These are phyloP conservation scores for Yamadazyma kitorensis DNA, from an alignment of 805 yeast species.

Conservation along the genomic window DNA sequence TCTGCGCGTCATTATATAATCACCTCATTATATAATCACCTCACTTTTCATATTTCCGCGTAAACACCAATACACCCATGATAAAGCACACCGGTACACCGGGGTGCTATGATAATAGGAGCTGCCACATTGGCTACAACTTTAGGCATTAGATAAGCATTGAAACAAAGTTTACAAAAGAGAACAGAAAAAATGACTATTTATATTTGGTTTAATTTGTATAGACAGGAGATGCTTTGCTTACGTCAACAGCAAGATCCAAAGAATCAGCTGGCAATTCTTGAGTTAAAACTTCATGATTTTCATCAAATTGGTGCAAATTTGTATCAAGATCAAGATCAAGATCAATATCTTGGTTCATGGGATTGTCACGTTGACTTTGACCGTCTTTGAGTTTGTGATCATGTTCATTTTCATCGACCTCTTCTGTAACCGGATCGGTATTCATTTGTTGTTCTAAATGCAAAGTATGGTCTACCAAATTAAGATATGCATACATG, in stretches of 20 bases:
- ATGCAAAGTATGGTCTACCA: slow-evolving; percentile 88
- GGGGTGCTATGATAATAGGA: too few species aligned
- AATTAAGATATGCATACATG: slow-evolving; percentile 94
- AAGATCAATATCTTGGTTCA: neutral
- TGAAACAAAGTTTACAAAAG: too few species aligned
- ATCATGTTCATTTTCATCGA: slow-evolving; percentile 6
- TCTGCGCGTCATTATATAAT: too few species aligned
- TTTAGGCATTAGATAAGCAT: too few species aligned
- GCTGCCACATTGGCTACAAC: too few species aligned
- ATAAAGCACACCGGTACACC: too few species aligned
- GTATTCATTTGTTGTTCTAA: slow-evolving; percentile 57
- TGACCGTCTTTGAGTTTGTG: too few species aligned
- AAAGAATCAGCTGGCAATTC: slow-evolving; percentile 7
- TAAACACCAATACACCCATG: too few species aligned
- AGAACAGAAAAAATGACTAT: too few species aligned
- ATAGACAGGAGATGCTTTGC: neutral
- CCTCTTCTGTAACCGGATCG: slow-evolving; percentile 9
- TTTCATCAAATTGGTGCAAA: slow-evolving; percentile 2
- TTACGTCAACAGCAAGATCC: slow-evolving; percentile 6
- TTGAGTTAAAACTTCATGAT: slow-evolving; percentile 6
- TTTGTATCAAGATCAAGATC: neutral
- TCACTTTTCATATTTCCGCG: too few species aligned
- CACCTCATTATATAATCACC: too few species aligned
- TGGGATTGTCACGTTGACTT: too few species aligned
- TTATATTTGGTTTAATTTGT: neutral